Evolutionary conservation across 73 alveolate genomes (phyloP).

Genomic region (Stentor roeselii): DNA sequence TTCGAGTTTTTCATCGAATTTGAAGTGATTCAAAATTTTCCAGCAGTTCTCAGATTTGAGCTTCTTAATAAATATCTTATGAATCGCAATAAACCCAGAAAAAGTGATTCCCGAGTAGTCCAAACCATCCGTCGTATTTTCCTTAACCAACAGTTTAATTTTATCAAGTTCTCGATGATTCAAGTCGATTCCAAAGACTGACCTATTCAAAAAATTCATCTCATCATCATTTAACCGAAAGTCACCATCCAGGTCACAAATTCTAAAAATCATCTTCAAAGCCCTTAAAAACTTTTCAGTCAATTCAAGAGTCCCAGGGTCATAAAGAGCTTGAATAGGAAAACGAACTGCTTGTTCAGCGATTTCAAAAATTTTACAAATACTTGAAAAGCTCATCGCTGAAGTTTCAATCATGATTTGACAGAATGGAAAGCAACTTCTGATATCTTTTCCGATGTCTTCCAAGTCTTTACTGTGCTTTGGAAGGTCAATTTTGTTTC

Average conservation of each 20-base stretch:
- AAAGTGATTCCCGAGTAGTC: background rate
- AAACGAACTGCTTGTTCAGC: background rate
- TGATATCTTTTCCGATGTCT: background rate
- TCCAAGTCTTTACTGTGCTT: background rate
- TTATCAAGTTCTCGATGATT: background rate
- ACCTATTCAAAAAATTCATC: background rate
- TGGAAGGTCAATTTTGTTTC: conserved; percentile 9
- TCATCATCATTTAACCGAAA: background rate
- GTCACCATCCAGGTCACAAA: background rate
- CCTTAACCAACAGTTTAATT: background rate
- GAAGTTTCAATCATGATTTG: conserved; percentile 5
- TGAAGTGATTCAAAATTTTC: background rate
- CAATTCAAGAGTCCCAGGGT: background rate
- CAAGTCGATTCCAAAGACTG: background rate
- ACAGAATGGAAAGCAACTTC: background rate
- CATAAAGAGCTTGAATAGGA: background rate
- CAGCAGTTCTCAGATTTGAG: conserved; percentile 16
- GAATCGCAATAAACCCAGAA: background rate
- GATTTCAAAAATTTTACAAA: background rate
- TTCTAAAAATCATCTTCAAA: conserved; percentile 3
- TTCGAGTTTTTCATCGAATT: background rate
- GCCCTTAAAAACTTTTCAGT: background rate
- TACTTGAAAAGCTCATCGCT: background rate
- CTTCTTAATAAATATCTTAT: background rate
- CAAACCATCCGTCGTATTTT: background rate